phyloP scores from a whole-genome alignment of 257 asterid species.

The Haberlea rhodopensis region DNA sequence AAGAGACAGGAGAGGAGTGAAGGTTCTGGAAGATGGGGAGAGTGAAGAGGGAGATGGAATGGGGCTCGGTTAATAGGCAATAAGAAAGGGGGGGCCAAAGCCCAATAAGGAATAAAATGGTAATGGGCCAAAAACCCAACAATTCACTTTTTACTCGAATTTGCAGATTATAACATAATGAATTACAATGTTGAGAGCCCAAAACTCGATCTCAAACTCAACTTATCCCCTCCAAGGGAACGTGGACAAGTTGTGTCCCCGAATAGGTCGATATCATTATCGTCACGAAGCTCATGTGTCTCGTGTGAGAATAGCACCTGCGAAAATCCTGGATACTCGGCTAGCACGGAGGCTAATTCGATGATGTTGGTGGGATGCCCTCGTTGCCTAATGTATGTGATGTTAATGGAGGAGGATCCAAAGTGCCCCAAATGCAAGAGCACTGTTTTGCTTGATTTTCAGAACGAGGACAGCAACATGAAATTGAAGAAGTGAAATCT shows the following conservation, averaged over 20 bases:
- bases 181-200: constrained; percentile 29
- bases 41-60: no score
- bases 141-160: neutral
- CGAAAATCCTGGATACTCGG: constrained; percentile 1
- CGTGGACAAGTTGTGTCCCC: constrained; percentile 17
- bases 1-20: no score
- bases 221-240: constrained; percentile 41
- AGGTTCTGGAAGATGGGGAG: no score
- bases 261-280: constrained; percentile 31
- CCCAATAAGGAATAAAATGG: no score
- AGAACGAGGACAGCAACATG: constrained; percentile 34
- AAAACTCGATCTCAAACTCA: constrained; percentile 43
- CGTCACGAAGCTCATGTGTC: constrained; percentile 40
- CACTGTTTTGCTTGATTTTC: constrained; percentile 54
- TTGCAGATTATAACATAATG: constrained; percentile 28
- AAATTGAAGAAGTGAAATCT: constrained; percentile 30
- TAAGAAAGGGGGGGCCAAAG: no score
- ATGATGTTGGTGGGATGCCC: constrained; percentile 51
- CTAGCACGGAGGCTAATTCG: constrained; percentile 26
- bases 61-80: no score
- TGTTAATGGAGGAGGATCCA: constrained; percentile 38
- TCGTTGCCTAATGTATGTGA: constrained; percentile 46
- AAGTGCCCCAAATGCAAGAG: constrained; percentile 58
- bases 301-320: constrained; percentile 38
- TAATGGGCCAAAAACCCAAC: no score